Evolutionary conservation across 1,284 basidiomycete genomes (phyloP), one percentile per base, ranked within the genome.

Genomic region (Leucoagaricus sp.): DNA sequence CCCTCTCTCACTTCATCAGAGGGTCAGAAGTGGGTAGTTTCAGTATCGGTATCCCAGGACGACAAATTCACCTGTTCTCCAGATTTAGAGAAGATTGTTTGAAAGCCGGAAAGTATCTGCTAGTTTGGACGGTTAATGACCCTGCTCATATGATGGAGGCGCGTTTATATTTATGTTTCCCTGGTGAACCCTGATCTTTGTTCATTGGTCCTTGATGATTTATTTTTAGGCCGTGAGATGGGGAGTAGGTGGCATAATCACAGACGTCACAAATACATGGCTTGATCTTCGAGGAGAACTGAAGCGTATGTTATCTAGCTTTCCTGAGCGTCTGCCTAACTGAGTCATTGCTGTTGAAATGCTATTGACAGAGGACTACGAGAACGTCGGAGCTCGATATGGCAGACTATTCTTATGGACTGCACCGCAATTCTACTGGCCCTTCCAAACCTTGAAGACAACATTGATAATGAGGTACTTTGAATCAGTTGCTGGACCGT

Each of bases 71-170:
- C n/a, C 15, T 31, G 29, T 23, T 46, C 13, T 13, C 17, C 63
- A 85, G 82, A 62, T 98, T 98, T 75, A 78, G 89, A 53, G 74
- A 78, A 49, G 89, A 95, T 60, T 95, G 93, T 71, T 86, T 85
- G 69, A 75, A 69, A 13, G 87, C 84, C 0, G 90, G 90, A 19
- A 99, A 99, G 81, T 84, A 84, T 65, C 65, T 98, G 45, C 88
- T 95, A 83, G 93, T 96, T 9, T 99, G 97, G 97, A 99, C 96
- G 0, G 96, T 98, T 23, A 99, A 98, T 69, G 83, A 89, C 46
- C 85, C 87, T 9, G 85, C 86, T 58, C 89, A 96, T 69, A 98
- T 99, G 96, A 90, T 96, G 77, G 93, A 98, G 83, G 89, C 85
- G 23, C 52, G 82, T 38, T 17, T 44, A 50, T 45, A 21, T 50